Evolutionary conservation across 1,139 yeast genomes (phyloP), one percentile per base, ranked within the genome.

Genomic region (Debaryomyces nepalensis): DNA sequence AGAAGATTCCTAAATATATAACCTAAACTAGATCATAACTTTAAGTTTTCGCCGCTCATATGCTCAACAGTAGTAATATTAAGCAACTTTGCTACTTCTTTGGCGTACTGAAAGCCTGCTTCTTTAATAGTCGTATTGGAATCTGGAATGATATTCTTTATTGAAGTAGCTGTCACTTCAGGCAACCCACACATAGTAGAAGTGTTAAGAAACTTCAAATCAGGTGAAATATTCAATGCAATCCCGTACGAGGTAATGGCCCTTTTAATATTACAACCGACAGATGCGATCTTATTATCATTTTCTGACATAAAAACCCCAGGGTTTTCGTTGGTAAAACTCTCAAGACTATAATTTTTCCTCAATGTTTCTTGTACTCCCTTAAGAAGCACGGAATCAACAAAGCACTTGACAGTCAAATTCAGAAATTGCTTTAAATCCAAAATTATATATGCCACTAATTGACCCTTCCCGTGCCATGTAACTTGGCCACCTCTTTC

Each of bases 401-500:
- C 93, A 58, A 82, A 87, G 61, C 96, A 88, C 52, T 82, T 77
- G 0, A 90, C 84, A 0, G 87, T 75, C 33, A 90, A 68, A 38
- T 76, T 65, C 29, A 64, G 55, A 54, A 87, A 86, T 34, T 78
- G 73, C 48, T 77, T 74, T 42, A 93, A 69, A 59, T 93, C 97
- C 33, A 95, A 47, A 2, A 95, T 75, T 12, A 95, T 83, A 57
- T 91, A 95, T 2, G 89, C 82, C 3, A 91, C 97, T 34, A 90
- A 63, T 63, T 95, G 99, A 0, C 99, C 99, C 2, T 91, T 84
- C 0, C 98, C 98, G 66, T 95, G 99, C 75, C 89, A 95, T 0
- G 99, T 93, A 1, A 93, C 82, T 59, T 93, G 96, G 0, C 99
- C 99, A n/a, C 99, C 99, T 47, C 99, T 73, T 46, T 82, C 83